A percentile compares a stretch with the other conserved stretches of the same genome.
phyloP scores from a whole-genome alignment of 108 stramenopile species.

The Cyclotella choctawhatcheeana region DNA sequence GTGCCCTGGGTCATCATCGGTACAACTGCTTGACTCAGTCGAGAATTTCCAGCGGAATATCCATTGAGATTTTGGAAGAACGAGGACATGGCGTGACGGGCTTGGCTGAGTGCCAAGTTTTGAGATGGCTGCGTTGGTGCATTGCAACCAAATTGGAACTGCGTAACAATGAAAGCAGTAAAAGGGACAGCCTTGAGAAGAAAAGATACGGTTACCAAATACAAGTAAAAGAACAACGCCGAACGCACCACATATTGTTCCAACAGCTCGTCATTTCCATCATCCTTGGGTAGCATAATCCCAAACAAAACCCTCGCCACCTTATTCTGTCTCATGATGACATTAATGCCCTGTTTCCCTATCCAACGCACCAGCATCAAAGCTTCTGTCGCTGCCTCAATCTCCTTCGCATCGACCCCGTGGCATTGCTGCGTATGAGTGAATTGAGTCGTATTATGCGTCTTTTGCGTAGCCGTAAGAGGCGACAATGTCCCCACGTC shows the following conservation, averaged over 20 bases:
- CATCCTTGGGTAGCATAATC: slow-evolving; percentile 24
- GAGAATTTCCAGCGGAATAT: slow-evolving; percentile 16
- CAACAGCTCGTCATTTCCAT: slow-evolving; percentile 19
- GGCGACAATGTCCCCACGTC: slow-evolving; percentile 9
- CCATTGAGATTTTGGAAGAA: slow-evolving; percentile 53
- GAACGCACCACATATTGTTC: slow-evolving; percentile 38
- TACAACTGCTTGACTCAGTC: slow-evolving; percentile 33
- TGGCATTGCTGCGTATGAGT: background rate
- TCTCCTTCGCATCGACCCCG: slow-evolving; percentile 1
- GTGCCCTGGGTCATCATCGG: slow-evolving; percentile 29
- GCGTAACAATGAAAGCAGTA: too few species aligned
- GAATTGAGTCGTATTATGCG: background rate
- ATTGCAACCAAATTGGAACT: slow-evolving; percentile 24
- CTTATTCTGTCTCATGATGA: slow-evolving; percentile 21
- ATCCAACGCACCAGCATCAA: slow-evolving; percentile 37
- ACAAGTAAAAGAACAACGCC: slow-evolving; percentile 5
- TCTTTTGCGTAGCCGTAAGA: slow-evolving; percentile 8
- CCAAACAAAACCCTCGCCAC: slow-evolving; percentile 38
- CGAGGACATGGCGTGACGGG: background rate
- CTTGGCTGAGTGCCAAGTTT: slow-evolving; percentile 17
- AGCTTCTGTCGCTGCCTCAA: slow-evolving; percentile 28
- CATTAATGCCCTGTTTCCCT: slow-evolving; percentile 7
- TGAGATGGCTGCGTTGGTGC: slow-evolving; percentile 9
- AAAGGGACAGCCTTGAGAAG: background rate
- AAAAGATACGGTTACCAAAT: background rate